Base-by-base conservation (phyloP, 257 asterid species). In the Gentiana dahurica region DNA sequence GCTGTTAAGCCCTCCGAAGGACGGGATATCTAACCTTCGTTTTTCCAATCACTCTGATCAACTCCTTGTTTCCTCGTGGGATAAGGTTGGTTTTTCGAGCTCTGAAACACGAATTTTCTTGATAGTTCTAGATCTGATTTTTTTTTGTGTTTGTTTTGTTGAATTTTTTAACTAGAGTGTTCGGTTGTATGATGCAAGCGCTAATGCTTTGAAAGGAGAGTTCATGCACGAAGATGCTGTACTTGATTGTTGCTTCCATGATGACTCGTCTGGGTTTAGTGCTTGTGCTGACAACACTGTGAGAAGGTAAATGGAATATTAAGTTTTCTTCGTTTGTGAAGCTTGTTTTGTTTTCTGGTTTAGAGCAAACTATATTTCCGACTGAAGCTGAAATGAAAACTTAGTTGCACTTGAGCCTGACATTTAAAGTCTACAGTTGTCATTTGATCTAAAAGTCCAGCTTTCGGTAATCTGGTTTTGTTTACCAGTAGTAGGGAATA, bases 181-280 rank as follows among this genome's bases (percentile, higher is more conserved):
- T 52, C 82, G 89, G 6, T 51, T 89, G 86, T 91, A 91, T 46
- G 98, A 91, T 72, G 98, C 95, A 49, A 85, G 92, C 54, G 90
- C 82, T n/a, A 79, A 91, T 81, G 75, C 72, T 36, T 68, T 87
- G 59, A 79, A 68, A 77, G 95, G 95, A 12, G 94, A 85, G 77
- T 91, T 87, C 65, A 63, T 76, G 83, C 96, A 85, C 67, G 94
- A 89, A 33, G 94, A 89, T 35, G 67, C 94, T 1, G 95, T 85
- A 55, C 84, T 89, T 0, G 97, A 89, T 68, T 89, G 97, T 55
- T 89, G 97, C 70, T 89, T 89, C 79, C 95, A 86, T 12, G 97
- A 86, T 4, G 97, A 89, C 65, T 69, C 95, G 4, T 89, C 97
- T 0, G 98, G 98, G 10, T 91, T 91, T 66, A 84, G 83, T 69